Conservation (phyloP, 192 early-diverging fungal genomes). For the Anaeromyces robustus region DNA sequence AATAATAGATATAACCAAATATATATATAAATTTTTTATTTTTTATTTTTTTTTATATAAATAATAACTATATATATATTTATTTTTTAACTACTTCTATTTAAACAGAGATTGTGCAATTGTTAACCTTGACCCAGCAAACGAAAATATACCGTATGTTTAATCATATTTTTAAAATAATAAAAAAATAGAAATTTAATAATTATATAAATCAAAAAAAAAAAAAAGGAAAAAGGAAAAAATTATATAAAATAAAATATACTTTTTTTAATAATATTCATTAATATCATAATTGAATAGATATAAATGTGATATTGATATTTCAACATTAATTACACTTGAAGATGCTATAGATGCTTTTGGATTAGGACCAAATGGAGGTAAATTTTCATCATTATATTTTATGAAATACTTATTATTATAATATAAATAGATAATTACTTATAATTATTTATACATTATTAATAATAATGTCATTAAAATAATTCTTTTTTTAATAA, state of each 20-base stretch:
- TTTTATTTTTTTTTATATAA: not conserved
- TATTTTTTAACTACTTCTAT: not conserved
- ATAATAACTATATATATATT: too few species aligned
- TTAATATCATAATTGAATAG: conserved; percentile 1
- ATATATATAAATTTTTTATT: not conserved
- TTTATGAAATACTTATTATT: too few species aligned
- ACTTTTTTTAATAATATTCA: not conserved
- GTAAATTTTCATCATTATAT: too few species aligned
- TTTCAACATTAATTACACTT: conserved; percentile 32
- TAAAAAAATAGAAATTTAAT: too few species aligned
- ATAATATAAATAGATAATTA: too few species aligned
- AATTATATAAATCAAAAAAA: too few species aligned
- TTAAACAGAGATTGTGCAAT: conserved; percentile 9
- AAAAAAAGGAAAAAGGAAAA: too few species aligned
- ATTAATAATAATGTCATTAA: too few species aligned
- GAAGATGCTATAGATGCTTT: conserved; percentile 31
- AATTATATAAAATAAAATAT: too few species aligned
- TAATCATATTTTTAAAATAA: too few species aligned
- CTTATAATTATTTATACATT: too few species aligned
- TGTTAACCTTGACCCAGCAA: conserved; percentile 46
- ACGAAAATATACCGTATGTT: conserved; percentile 30
- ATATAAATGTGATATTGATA: conserved; percentile 25
- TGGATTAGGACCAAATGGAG: conserved; percentile 39
- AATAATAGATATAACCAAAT: not conserved
- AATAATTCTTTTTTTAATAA: too few species aligned